Conservation (phyloP, 306 rosid species). For the Cucurbita moschata region DNA sequence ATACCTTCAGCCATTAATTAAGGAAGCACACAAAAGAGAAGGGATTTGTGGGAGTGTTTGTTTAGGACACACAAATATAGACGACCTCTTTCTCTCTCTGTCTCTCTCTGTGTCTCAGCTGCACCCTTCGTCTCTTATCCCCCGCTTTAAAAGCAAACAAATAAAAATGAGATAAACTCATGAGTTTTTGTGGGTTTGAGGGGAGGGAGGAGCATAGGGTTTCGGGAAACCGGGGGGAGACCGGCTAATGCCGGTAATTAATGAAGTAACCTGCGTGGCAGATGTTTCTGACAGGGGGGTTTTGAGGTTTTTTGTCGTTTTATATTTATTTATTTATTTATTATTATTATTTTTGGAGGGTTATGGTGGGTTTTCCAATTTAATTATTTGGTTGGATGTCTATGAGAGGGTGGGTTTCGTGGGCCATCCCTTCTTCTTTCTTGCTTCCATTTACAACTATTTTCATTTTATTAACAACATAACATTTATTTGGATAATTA, state of each 20-base stretch:
- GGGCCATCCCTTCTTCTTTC: neutral
- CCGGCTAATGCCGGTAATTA: conserved; percentile 56
- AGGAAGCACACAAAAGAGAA: no score
- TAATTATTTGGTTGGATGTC: conserved; percentile 6
- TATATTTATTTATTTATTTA: neutral
- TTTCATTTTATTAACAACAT: no score
- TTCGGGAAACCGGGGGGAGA: conserved; percentile 36
- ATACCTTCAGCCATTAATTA: conserved; percentile 48
- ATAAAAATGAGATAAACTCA: neutral
- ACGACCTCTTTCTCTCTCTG: neutral
- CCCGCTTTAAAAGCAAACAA: neutral
- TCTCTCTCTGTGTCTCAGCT: neutral
- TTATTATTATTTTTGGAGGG: neutral
- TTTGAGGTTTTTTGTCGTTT: conserved; percentile 42
- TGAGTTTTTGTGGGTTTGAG: neutral
- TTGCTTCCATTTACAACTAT: neutral
- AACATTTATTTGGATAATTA: no score
- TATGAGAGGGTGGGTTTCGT: neutral
- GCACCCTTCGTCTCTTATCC: no score
- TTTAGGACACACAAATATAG: neutral
- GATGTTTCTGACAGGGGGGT: conserved; percentile 27
- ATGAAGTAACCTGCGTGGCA: conserved; percentile 22
- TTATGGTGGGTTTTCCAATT: conserved; percentile 1
- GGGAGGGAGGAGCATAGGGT: conserved; percentile 26
- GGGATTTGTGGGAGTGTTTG: neutral